Base-by-base conservation (phyloP, 768 basidiomycete genomes). In the Phanerochaete carnosa region DNA sequence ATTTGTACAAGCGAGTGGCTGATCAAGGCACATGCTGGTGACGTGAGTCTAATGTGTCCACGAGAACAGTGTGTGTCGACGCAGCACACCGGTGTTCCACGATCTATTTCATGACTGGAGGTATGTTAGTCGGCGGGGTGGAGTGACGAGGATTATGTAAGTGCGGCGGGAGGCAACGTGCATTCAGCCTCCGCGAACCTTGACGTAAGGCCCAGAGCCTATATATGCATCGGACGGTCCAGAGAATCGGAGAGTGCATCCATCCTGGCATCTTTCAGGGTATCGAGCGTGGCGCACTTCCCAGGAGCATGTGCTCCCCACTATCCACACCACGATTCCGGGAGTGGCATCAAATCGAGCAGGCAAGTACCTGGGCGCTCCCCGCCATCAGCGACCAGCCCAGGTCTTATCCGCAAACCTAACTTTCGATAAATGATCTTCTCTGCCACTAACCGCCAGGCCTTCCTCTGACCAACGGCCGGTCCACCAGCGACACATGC, bases 401-500 rank as follows among this genome's bases (percentile, higher is more conserved):
- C 49, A 15, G 15, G 25, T 47, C 46, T 12, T 12, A 23, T n/a
- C 46, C 26, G 26, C 46, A 11, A 23, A 29, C 23, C 49, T 5
- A 7, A 35, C 33, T 35, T 13, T 13, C 6, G 33, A 6, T 13
- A 43, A 43, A 43, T 43, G 19, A 12, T 4, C 19, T 43, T 43
- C 39, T 33, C 29, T 26, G 49, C 29, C 49, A 15, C 49, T n/a
- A 30, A 15, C 26, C 26, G 49, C 49, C 49, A 52, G 30, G 12
- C 3, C 30, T 32, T 7, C n/a, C 16, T 22, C 51, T 2, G 51
- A 11, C 83, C 84, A 85, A 35, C 75, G 73, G 25, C 83, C 85
- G n/a, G 82, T 69, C 88, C 88, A 88, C 75, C 80, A 84, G 28
- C 82, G 77, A 68, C 85, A 89, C 67, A 80, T 82, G 13, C 74